A percentile compares a stretch with the other conserved stretches of the same genome.
phyloP scores from a whole-genome alignment of 345 rosid genomes.

The Schrenkiella parvula region DNA sequence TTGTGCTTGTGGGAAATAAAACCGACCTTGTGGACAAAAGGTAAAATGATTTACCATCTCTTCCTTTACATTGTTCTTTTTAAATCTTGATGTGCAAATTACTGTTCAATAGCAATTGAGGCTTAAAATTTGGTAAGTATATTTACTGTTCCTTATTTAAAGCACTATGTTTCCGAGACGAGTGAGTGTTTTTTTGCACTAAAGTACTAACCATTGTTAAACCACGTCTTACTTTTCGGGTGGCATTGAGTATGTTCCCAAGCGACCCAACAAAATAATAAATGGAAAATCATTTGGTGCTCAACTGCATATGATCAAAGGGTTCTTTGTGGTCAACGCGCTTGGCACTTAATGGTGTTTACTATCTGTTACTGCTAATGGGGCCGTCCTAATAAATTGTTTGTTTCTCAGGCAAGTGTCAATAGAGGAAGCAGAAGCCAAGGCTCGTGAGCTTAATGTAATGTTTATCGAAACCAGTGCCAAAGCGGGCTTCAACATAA shows the following conservation, averaged over 20 bases:
- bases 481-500: conserved; percentile 92
- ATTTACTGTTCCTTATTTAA: background rate
- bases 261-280: conserved; percentile 21
- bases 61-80: background rate
- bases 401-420: conserved; percentile 75
- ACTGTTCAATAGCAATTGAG: background rate
- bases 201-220: background rate
- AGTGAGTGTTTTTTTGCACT: background rate
- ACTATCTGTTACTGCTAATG: conserved; percentile 8
- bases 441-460: conserved; percentile 76
- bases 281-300: conserved; percentile 8
- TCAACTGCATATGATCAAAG: conserved; percentile 16
- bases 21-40: conserved; percentile 91
- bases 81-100: background rate
- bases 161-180: background rate
- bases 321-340: conserved; percentile 19
- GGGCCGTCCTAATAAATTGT: conserved; percentile 12
- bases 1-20: conserved; percentile 85
- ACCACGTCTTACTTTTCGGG: background rate
- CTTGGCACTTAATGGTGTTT: background rate
- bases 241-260: conserved; percentile 14
- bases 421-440: conserved; percentile 87
- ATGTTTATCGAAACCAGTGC: conserved; percentile 93
- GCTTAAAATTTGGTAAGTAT: background rate
- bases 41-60: conserved; percentile 28